Conservation (phyloP, 2,329 filamentous ascomycete genomes). For the Helminthosporium solani region DNA sequence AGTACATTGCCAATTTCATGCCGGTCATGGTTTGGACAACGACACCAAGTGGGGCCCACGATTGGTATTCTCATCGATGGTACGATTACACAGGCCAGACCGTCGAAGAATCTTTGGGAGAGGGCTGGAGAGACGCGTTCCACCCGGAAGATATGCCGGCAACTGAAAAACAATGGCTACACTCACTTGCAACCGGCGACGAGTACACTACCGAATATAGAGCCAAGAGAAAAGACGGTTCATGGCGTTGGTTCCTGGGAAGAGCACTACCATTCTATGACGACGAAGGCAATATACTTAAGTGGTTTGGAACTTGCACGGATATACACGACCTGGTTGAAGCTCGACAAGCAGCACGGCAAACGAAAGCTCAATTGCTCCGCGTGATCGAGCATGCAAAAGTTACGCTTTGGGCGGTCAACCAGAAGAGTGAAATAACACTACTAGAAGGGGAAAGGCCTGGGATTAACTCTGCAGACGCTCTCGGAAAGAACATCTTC, state of each 20-base stretch:
- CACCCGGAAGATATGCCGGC: conserved; percentile 66
- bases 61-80: conserved; percentile 78
- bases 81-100: conserved; percentile 72
- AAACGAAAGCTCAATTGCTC: conserved; percentile 68
- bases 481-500: conserved; percentile 63
- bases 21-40: conserved; percentile 69
- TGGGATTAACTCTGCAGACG: conserved; percentile 36
- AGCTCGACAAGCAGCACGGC: conserved; percentile 64
- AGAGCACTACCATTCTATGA: conserved; percentile 69
- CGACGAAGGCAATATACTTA: conserved; percentile 67
- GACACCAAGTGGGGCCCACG: conserved; percentile 62
- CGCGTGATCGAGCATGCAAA: conserved; percentile 73
- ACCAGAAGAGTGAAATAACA: conserved; percentile 61
- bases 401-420: conserved; percentile 74
- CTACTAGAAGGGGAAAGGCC: conserved; percentile 70
- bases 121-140: conserved; percentile 64
- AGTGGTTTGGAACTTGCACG: conserved; percentile 80
- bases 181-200: conserved; percentile 63
- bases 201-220: conserved; percentile 72
- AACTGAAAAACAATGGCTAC: conserved; percentile 58
- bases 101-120: conserved; percentile 61
- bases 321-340: conserved; percentile 76
- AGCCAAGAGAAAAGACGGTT: conserved; percentile 64
- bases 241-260: conserved; percentile 78
- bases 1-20: conserved; percentile 69